Conservation (phyloP, 139 green algal genomes). For the Tetraselmis chui region DNA sequence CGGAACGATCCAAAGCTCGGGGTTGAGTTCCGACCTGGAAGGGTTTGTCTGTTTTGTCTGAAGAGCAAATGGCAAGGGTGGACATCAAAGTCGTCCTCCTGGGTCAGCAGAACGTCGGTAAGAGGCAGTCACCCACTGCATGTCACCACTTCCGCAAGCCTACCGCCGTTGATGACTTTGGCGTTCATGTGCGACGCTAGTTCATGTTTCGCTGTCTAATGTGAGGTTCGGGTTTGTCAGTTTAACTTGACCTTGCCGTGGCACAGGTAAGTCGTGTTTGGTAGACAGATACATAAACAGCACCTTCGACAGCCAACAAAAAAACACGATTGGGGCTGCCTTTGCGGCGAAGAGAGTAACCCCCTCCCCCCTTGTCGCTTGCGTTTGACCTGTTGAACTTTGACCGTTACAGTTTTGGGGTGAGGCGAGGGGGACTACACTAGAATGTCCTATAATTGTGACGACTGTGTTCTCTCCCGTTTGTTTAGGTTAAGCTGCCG, state of each 20-base stretch:
- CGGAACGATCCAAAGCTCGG: too few species aligned
- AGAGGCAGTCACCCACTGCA: neutral
- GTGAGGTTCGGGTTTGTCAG: neutral
- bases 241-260: too few species aligned
- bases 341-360: neutral
- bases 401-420: too few species aligned
- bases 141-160: neutral
- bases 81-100: neutral
- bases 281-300: slow-evolving; percentile 2
- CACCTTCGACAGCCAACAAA: neutral
- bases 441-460: too few species aligned
- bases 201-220: neutral
- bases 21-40: too few species aligned
- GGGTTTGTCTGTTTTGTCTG: too few species aligned
- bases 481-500: neutral
- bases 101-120: neutral
- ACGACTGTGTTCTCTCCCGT: neutral
- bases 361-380: neutral
- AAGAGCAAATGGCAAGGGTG: neutral
- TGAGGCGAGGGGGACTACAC: too few species aligned
- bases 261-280: neutral
- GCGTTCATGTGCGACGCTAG: neutral
- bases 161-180: neutral
- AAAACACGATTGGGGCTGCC: neutral
- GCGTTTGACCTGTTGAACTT: too few species aligned